Conservation (phyloP, 306 rosid genomes). For the Lagenaria siceraria region DNA sequence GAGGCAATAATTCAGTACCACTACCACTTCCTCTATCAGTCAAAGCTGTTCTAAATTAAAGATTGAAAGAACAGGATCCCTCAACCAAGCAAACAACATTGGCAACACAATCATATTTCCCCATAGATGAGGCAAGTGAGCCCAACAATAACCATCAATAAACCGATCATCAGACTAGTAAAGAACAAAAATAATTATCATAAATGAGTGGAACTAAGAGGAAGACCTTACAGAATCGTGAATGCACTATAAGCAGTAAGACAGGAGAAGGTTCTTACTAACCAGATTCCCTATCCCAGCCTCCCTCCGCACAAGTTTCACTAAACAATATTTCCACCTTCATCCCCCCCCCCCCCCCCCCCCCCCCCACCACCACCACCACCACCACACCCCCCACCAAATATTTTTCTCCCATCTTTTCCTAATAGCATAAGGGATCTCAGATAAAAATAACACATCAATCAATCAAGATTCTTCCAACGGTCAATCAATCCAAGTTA, state of each 20-base stretch:
- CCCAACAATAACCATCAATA: no score
- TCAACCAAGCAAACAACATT: background rate
- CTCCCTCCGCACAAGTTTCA: no score
- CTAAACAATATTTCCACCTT: no score
- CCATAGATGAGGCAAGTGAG: no score
- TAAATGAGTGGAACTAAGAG: background rate
- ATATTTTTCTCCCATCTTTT: background rate
- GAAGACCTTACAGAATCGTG: background rate
- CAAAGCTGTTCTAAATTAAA: background rate
- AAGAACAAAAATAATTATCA: background rate
- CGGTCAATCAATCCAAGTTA: background rate
- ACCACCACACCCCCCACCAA: no score
- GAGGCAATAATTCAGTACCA: no score
- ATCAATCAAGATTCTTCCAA: background rate
- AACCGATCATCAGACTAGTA: background rate
- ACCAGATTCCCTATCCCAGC: background rate
- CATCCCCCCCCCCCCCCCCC: no score
- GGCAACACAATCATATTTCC: background rate
- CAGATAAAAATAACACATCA: background rate
- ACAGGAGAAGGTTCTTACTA: no score
- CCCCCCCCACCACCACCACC: background rate
- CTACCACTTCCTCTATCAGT: background rate
- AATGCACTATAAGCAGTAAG: background rate
- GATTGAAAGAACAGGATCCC: background rate
- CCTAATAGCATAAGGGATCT: background rate